Base-by-base conservation (phyloP, 371 early-diverging fungal genomes). In the Haplosporangium sp. region DNA sequence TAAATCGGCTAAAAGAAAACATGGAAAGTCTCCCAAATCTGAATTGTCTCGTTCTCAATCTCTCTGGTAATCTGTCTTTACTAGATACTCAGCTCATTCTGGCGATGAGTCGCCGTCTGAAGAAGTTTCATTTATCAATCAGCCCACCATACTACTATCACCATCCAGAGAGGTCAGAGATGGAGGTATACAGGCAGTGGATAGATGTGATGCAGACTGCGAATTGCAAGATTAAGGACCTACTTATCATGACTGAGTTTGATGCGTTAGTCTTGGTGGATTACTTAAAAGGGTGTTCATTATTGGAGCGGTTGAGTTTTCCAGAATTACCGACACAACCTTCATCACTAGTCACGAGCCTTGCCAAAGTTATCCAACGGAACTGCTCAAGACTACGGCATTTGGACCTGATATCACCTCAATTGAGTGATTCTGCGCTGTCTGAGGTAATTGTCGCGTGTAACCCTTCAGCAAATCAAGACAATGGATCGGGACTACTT, bases 91-190 rank as follows among this genome's bases (percentile, higher is more conserved):
- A 57, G 11, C 9, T 3, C 11, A 6, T 65, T 2, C 57, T 65
- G 7, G 47, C 56, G 37, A 19, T 11, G 5, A 44, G 58, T 13
- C 66, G 35, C 27, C 66, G 53, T 11, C 47, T 65, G 1, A 58
- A 65, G n/a, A 58, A 57, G 9, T 58, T 65, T 27, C 66, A 65
- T 45, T n/a, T 65, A 10, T 45, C 66, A 7, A 44, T 47, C 37
- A 37, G 57, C 15, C 34, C 57, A 3, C 47, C 57, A 11, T 37
- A 57, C 4, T 44, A n/a, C 47, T 42, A 8, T 13, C 2, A 20
- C 57, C 42, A 58, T 2, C 42, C 27, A 11, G 6, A 35, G 44
- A 13, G 17, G 2, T 1, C 15, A 20, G 58, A 65, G 19, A 8
- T 65, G 27, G 58, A 56, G 7, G 2, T 45, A 8, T 57, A 57